phyloP scores from a whole-genome alignment of 331 rosid genomes.

The Phaseolus coccineus region DNA sequence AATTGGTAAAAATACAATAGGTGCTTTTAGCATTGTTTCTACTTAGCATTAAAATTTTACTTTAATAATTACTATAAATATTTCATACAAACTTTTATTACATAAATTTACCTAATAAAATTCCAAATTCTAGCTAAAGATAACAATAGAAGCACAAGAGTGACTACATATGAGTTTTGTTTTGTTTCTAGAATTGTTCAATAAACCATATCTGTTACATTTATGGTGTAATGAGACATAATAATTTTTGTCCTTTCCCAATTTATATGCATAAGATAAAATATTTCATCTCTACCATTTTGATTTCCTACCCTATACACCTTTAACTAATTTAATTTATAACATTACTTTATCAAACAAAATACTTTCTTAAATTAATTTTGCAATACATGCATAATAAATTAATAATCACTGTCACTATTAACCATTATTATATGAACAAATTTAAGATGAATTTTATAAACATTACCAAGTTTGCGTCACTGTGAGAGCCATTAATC shows the following conservation, averaged over 20 bases:
- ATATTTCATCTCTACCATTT: neutral
- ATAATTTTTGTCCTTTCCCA: too few relatives aligned
- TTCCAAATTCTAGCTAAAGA: too few relatives aligned
- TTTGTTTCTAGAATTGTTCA: neutral
- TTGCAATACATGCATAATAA: neutral
- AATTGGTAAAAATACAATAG: neutral
- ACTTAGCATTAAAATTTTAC: too few relatives aligned
- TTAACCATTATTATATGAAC: neutral
- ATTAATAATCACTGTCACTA: neutral
- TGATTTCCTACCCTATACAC: neutral
- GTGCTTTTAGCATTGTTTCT: too few relatives aligned
- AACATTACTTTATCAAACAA: neutral
- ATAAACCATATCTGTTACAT: neutral
- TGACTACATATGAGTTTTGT: neutral
- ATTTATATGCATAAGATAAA: neutral
- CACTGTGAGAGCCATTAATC: slow-evolving; percentile 47
- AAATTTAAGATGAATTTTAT: neutral
- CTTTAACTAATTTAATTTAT: neutral
- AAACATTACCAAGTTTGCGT: slow-evolving; percentile 44
- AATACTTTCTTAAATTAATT: neutral
- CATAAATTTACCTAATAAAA: too few relatives aligned
- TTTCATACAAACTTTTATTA: neutral
- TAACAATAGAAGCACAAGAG: too few relatives aligned
- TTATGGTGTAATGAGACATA: neutral
- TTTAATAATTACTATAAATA: too few relatives aligned